A percentile compares a stretch with the other conserved stretches of the same genome.
These are phyloP conservation scores for Penicillium maclennaniae DNA, from an alignment of 495 filamentous ascomycete species.

Conservation along the genomic window DNA sequence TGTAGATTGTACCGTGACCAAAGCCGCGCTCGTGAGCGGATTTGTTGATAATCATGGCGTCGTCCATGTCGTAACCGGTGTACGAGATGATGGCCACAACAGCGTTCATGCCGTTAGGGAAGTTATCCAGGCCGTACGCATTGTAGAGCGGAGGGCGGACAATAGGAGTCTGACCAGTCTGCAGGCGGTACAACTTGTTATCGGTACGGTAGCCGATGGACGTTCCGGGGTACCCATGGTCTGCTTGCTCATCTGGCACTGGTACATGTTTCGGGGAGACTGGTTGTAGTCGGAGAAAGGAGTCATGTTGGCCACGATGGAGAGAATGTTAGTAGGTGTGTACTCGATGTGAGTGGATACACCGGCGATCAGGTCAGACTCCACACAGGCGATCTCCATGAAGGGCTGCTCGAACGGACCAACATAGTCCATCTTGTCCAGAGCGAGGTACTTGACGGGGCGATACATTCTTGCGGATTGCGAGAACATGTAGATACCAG, in stretches of 20 bases:
- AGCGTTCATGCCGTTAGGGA: conserved; percentile 95
- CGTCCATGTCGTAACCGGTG: conserved; percentile 99
- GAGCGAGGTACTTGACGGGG: conserved; percentile 85
- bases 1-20: conserved; percentile 93
- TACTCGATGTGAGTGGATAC: conserved; percentile 92
- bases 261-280: conserved; percentile 98
- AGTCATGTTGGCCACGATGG: conserved; percentile 97
- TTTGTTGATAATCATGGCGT: conserved; percentile 99
- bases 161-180: conserved; percentile 94
- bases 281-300: conserved; percentile 99
- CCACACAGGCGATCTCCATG: conserved; percentile 91
- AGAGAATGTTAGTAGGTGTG: conserved; percentile 93
- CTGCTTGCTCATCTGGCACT: conserved; percentile 99
- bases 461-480: conserved; percentile 80
- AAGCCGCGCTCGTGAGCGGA: conserved; percentile 97
- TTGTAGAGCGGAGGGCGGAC: conserved; percentile 90
- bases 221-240: conserved; percentile 93
- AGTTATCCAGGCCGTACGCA: conserved; percentile 95
- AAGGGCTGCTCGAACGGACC: conserved; percentile 95
- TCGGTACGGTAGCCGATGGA: conserved; percentile 84
- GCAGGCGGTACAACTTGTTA: conserved; percentile 93
- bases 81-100: conserved; percentile 98
- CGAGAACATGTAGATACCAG: conserved; percentile 91
- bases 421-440: conserved; percentile 79
- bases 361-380: conserved; percentile 77